Evolutionary conservation across 208 protist species (phyloP).

Genomic region (Trypanosoma brucei): DNA sequence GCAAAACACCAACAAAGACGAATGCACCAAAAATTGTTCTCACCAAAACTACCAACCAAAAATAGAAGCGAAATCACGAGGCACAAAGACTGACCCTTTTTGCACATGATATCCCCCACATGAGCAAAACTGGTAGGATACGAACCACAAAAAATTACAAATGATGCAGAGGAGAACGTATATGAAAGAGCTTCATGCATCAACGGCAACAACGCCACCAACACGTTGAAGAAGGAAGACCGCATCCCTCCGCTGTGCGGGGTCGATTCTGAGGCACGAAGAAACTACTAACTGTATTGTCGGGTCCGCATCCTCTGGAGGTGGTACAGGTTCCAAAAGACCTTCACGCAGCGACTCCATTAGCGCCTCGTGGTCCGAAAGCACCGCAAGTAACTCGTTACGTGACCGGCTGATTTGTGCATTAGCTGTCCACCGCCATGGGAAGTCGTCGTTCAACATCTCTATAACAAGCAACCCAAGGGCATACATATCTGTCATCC

Average conservation of each 20-base stretch:
- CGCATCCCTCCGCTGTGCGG: slow-evolving; percentile 14
- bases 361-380: slow-evolving; percentile 17
- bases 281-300: slow-evolving; percentile 11
- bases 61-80: too few species aligned
- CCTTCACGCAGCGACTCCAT: slow-evolving; percentile 19
- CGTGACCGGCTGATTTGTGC: slow-evolving; percentile 10
- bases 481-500: slow-evolving; percentile 22
- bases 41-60: too few species aligned
- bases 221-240: too few species aligned
- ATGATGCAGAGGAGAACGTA: too few species aligned
- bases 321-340: slow-evolving; percentile 11
- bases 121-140: too few species aligned
- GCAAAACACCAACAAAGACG: too few species aligned
- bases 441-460: slow-evolving; percentile 22
- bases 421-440: slow-evolving; percentile 32
- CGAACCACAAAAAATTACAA: too few species aligned
- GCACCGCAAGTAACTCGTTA: slow-evolving; percentile 18
- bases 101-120: too few species aligned
- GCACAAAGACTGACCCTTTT: too few species aligned
- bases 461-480: slow-evolving; percentile 24
- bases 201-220: too few species aligned
- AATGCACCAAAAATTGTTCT: too few species aligned
- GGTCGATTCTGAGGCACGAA: slow-evolving; percentile 17
- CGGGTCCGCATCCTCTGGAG: slow-evolving; percentile 8
- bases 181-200: too few species aligned